Evolutionary conservation across 805 yeast species (phyloP), one percentile per base, ranked within the genome.

Genomic region (Candida montana): DNA sequence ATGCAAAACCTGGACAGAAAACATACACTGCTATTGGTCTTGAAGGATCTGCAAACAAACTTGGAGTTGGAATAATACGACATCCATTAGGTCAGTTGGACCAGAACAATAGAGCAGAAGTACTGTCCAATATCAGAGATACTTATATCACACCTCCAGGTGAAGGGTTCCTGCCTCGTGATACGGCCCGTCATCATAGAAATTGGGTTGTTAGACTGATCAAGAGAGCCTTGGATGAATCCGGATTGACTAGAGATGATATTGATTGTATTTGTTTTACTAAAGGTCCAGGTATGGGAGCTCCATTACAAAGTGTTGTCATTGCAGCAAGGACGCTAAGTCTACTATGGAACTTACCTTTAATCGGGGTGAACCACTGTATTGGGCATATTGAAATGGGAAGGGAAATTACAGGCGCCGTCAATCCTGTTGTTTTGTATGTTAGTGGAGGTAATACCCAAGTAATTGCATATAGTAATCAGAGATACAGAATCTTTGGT

Each of bases 201-300:
- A 87, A 88, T 62, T 91, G 96, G 96, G 95, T 82, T 18, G 90
- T 86, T 1, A 64, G 97, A 43, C 63, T 90, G 18, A 77, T 88
- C 30, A 79, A 78, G 52, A 55, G 55, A 24, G 83, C 98, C 0
- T 55, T 93, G 32, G 59, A 60, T 2, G 90, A 81, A 32, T 82
- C 95, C 2, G 61, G 64, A 0, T 54, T 87, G 6, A 50, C 53
- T 2, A 64, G 66, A 11, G 45, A 51, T 8, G 84, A 84, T 35
- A 55, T 83, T 6, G 90, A 84, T 62, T 81, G 85, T 37, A 84
- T 93, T 37, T 88, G 96, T 61, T 93, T 93, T 61, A 93, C 99
- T 1, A 95, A 85, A 63, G 99, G 99, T 5, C 99, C 99, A 1
- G 99, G 99, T 1, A 93, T 93, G 98, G 99, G 99, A 3, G 98